Conservation (phyloP, 768 basidiomycete species). For the Chlorophyllum brunneum region DNA sequence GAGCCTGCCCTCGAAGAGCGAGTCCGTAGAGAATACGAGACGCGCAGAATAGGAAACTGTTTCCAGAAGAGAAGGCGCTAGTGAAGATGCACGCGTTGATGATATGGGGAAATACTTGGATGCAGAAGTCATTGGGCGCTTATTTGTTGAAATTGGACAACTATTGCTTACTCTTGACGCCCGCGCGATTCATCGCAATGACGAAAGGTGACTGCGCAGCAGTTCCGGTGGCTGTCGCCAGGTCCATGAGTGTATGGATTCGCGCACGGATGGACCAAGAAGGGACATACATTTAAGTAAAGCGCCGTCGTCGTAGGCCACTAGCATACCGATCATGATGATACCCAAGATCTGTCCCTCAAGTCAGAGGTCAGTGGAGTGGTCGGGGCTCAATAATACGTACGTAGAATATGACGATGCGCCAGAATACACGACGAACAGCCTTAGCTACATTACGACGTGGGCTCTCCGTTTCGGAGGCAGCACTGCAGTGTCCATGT, state of each 20-base stretch:
- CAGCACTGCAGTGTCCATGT: conserved; percentile 41
- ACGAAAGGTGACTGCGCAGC: conserved; percentile 85
- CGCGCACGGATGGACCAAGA: not conserved
- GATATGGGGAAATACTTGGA: conserved; percentile 53
- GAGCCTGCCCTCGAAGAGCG: conserved; percentile 49
- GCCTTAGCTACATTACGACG: conserved; percentile 77
- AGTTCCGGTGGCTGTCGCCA: conserved; percentile 39
- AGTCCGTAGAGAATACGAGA: conserved; percentile 53
- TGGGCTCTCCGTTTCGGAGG: conserved; percentile 75
- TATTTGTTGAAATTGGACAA: conserved; percentile 14
- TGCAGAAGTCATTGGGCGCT: conserved; percentile 11
- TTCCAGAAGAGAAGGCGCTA: conserved; percentile 69
- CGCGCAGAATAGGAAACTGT: conserved; percentile 56
- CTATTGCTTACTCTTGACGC: conserved; percentile 49
- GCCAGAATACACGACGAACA: conserved; percentile 72
- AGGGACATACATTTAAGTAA: conserved; percentile 36
- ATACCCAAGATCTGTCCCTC: conserved; percentile 55
- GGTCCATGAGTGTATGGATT: not conserved
- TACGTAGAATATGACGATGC: conserved; percentile 77
- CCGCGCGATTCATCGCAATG: conserved; percentile 70
- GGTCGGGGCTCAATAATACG: conserved; percentile 15
- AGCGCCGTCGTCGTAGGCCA: conserved; percentile 58
- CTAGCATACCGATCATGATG: conserved; percentile 75
- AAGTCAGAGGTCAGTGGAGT: not conserved
- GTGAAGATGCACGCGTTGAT: conserved; percentile 74